These are phyloP conservation scores for Termitomyces sp. DNA, from an alignment of 768 basidiomycete genomes.

Conservation along the genomic window DNA sequence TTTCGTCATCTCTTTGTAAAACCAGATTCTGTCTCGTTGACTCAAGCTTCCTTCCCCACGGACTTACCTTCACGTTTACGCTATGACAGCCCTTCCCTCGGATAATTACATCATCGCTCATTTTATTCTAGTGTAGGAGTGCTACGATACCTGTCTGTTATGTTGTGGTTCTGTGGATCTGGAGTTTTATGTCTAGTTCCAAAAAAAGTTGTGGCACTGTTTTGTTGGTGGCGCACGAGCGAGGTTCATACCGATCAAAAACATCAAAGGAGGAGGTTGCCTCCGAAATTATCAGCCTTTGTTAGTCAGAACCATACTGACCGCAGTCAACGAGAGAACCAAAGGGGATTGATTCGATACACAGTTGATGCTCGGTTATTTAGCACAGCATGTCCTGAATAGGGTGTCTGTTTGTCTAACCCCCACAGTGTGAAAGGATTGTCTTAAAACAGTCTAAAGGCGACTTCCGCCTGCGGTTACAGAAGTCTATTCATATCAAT, in stretches of 20 bases:
- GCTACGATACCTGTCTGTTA: neutral
- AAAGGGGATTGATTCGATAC: too few species aligned
- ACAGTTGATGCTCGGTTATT: too few species aligned
- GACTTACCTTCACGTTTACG: neutral
- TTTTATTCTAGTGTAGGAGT: neutral
- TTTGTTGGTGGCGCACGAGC: neutral
- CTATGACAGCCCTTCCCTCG: neutral
- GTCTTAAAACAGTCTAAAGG: neutral
- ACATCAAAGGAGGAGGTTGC: neutral
- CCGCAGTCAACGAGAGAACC: neutral
- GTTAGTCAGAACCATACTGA: neutral
- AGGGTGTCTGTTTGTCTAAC: slow-evolving; percentile 9
- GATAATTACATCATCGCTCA: neutral
- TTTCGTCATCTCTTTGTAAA: slow-evolving; percentile 2
- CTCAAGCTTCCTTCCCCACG: neutral
- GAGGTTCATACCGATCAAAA: neutral
- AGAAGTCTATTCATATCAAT: neutral
- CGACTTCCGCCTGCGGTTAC: neutral
- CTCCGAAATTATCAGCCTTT: neutral
- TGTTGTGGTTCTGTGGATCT: neutral
- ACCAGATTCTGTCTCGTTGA: neutral
- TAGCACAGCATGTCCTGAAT: slow-evolving; percentile 3
- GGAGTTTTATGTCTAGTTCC: neutral
- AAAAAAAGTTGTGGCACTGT: neutral
- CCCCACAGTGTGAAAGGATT: neutral